Base-by-base conservation (phyloP, 2,329 filamentous ascomycete genomes). In the Dactylellina leptospora region DNA sequence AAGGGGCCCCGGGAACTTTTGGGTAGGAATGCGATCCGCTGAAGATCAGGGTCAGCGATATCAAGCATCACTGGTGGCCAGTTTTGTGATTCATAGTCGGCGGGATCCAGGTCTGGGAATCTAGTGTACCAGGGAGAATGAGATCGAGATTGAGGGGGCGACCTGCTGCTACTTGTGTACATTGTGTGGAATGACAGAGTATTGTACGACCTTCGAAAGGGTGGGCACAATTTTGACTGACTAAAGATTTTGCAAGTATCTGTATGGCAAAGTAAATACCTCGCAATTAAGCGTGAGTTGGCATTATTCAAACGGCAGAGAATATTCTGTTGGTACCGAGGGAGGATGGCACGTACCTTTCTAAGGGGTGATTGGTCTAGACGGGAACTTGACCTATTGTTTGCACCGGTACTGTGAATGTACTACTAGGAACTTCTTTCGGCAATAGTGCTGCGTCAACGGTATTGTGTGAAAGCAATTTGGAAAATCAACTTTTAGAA, bases 61-160 rank as follows among this genome's bases (percentile, higher is more conserved):
- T 36, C 20, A 20, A 72, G 68, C 53, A 72, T 64, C 10, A 11
- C 33, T 48, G 68, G 68, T 16, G 68, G 68, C 68, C 68, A 72
- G 40, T 33, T 63, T 16, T 42, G 45, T 0, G 51, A 64, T 23
- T 64, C 23, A 9, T 63, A 38, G 9, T 59, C 58, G 1, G 25
- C 36, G 2, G 68, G 68, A 9, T 64, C 40, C 16, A 72, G 10
- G 3, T 40, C 53, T 3, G 59, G 59, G 30, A 59, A 72, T 16
- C 54, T 47, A 22, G 36, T n/a, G 53, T 64, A 72, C 68, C 68
- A 72, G 22, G 50, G 68, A 10, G 68, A 64, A 23, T 33, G 9
- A 30, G 68, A 63, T 4, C 68, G 68, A 54, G 59, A 48, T 30
- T 59, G 68, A 27, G 59, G 68, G n/a, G 59, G 51, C 2, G 68